These are phyloP conservation scores for Paracoccidioides lutzii DNA, from an alignment of 2,329 filamentous ascomycete species.

Conservation along the genomic window DNA sequence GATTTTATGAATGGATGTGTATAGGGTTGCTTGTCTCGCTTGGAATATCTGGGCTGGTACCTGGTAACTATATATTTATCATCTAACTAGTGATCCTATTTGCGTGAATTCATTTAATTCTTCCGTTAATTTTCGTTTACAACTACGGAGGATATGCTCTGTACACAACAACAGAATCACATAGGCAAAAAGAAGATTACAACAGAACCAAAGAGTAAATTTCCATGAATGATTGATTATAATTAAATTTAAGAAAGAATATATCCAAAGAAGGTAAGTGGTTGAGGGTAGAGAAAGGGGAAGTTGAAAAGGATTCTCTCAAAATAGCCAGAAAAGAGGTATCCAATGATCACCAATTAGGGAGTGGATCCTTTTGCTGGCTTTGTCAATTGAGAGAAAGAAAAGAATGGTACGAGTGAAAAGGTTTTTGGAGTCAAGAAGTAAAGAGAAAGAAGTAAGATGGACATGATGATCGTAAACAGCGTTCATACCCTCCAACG, in stretches of 20 bases:
- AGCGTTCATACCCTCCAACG: too few relatives aligned
- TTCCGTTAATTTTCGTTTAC: not conserved
- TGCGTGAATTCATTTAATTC: not conserved
- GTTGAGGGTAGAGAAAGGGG: not conserved
- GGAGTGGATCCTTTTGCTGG: not conserved
- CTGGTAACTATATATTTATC: not conserved
- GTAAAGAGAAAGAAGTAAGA: too few relatives aligned
- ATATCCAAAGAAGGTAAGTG: slow-evolving; percentile 1
- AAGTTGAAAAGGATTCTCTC: not conserved
- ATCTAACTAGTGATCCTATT: not conserved
- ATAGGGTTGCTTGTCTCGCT: too few relatives aligned
- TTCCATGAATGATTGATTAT: not conserved
- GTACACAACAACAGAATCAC: not conserved
- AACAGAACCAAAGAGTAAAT: not conserved
- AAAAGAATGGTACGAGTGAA: not conserved
- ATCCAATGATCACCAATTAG: not conserved
- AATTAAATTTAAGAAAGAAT: slow-evolving; percentile 3
- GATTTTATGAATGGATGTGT: too few relatives aligned
- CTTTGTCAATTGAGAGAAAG: not conserved
- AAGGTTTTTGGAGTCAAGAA: not conserved
- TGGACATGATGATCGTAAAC: too few relatives aligned
- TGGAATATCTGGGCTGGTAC: not conserved
- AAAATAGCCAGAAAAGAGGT: too few relatives aligned
- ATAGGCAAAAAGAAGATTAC: not conserved
- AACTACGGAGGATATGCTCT: too few relatives aligned